phyloP scores from a whole-genome alignment of 2,329 filamentous ascomycete genomes.

The Akanthomyces lecanii region DNA sequence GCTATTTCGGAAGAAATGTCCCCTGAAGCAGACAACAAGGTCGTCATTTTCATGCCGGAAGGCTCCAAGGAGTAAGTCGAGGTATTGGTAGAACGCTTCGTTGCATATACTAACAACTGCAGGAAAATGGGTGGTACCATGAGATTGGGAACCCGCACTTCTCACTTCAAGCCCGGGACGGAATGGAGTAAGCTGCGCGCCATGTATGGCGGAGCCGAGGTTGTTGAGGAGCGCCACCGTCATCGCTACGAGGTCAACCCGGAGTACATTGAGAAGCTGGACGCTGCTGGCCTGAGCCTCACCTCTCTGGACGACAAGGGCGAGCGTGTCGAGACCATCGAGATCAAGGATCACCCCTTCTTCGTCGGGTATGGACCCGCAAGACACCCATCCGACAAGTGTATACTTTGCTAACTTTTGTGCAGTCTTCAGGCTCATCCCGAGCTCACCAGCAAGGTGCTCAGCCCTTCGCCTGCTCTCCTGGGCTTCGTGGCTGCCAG shows the following conservation, averaged over 20 bases:
- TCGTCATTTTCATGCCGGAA: slow-evolving; percentile 92
- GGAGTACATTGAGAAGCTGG: slow-evolving; percentile 63
- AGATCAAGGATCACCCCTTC: slow-evolving; percentile 78
- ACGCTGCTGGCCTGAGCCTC: slow-evolving; percentile 67
- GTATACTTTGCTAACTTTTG: background rate
- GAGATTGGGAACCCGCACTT: slow-evolving; percentile 72
- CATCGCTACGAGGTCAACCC: slow-evolving; percentile 93
- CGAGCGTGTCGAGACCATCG: slow-evolving; percentile 77
- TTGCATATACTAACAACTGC: background rate
- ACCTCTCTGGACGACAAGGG: slow-evolving; percentile 76
- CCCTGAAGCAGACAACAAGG: slow-evolving; percentile 56
- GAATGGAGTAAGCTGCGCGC: slow-evolving; percentile 76
- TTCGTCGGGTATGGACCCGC: slow-evolving; percentile 50
- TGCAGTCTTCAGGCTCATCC: slow-evolving; percentile 79
- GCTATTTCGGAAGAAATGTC: slow-evolving; percentile 55
- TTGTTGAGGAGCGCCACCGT: slow-evolving; percentile 71
- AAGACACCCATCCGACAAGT: background rate
- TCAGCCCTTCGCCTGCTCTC: slow-evolving; percentile 68
- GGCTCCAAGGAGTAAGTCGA: slow-evolving; percentile 37
- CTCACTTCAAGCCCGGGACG: slow-evolving; percentile 68
- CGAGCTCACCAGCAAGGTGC: slow-evolving; percentile 74
- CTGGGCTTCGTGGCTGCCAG: slow-evolving; percentile 51
- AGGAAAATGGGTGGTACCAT: slow-evolving; percentile 73
- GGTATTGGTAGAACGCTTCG: background rate
- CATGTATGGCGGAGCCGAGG: slow-evolving; percentile 60